phyloP scores from a whole-genome alignment of 768 basidiomycete species.

The Candolleomyces eurysporus region DNA sequence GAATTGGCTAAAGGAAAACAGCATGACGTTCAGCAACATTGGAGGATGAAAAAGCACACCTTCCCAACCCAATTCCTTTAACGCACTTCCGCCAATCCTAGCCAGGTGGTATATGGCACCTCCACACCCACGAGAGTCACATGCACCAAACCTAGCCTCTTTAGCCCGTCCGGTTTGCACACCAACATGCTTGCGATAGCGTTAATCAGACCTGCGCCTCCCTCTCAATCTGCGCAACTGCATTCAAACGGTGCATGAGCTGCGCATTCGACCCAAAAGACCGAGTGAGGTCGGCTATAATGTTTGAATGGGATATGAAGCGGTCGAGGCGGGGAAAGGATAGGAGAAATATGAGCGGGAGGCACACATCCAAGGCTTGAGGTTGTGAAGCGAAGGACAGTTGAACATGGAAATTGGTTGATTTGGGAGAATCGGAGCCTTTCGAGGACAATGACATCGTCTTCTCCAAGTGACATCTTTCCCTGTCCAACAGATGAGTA shows the following conservation, averaged over 20 bases:
- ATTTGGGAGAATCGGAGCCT: background rate
- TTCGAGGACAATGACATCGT: background rate
- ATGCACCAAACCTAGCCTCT: background rate
- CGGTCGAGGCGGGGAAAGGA: background rate
- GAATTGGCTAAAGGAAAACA: background rate
- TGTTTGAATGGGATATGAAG: background rate
- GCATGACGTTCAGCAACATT: background rate
- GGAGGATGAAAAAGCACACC: background rate
- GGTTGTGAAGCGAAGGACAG: no score
- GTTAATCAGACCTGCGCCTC: background rate
- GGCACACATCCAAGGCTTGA: background rate
- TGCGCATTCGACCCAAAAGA: background rate
- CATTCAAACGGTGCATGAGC: background rate
- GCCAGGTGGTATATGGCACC: background rate
- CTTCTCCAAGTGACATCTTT: background rate
- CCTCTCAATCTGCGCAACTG: background rate
- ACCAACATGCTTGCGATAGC: background rate
- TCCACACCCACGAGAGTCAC: background rate
- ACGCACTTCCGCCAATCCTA: background rate
- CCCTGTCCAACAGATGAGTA: background rate
- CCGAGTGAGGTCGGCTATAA: background rate
- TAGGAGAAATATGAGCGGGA: background rate
- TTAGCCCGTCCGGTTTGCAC: background rate
- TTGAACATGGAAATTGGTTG: background rate
- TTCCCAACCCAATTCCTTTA: background rate